Base-by-base conservation (phyloP, 129 eudicot species). In the Helichrysum umbraculigerum region DNA sequence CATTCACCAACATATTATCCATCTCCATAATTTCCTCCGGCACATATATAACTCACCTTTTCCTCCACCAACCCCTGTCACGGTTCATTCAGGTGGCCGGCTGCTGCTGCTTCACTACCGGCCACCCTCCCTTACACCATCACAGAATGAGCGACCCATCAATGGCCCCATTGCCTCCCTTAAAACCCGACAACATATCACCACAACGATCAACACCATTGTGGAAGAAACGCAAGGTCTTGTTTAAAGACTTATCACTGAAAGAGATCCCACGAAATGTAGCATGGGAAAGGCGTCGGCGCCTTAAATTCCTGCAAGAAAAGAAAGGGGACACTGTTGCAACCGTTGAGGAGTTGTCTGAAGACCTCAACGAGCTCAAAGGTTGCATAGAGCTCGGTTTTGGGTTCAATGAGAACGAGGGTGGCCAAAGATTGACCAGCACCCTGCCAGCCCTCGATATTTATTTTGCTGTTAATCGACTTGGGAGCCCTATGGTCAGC, bases 331-430 rank as follows among this genome's bases (percentile, higher is more conserved):
- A 4, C 2, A 11, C 5, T 16, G 66, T 8, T 19, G 75, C 57
- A 20, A 58, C 63, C 1, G 66, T 59, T 28, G 67, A 61, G 25
- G 71, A 76, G 75, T 77, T 83, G 73, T 83, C 75, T 19, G 84
- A 79, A 79, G 90, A 86, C 66, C 72, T 86, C 44, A 79, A 76
- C 3, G 81, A 86, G 78, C 82, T 86, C 42, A 82, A 79, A 63
- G 89, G 87, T 2, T 78, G 87, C 79, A 76, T 82, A n/a, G 85
- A 86, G 78, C 65, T 86, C 5, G 87, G 87, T 15, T 86, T 86
- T n/a, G 87, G 89, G 56, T 86, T 86, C 79, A 79, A 79, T 51
- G 89, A 82, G 39, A 80, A 70, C 41, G 75, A 70, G 33, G 80
- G 79, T 4, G 84, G 87, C 15, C 85, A 86, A 9, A 51, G 80